Evolutionary conservation across 176 grass and related monocot species (phyloP).

Genomic region (Ensete glaucum): DNA sequence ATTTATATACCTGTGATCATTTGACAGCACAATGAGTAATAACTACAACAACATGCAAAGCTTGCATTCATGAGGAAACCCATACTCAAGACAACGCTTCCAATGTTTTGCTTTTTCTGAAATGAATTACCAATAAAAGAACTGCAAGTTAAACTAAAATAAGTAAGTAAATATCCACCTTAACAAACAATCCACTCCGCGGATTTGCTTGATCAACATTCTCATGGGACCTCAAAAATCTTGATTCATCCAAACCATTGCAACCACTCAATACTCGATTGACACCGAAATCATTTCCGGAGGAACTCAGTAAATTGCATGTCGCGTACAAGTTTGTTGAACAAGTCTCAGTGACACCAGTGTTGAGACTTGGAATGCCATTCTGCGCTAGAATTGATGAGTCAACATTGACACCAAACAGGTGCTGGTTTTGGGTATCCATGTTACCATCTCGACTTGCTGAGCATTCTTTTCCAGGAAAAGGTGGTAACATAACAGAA

Average conservation of each 20-base stretch:
- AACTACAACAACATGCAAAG: no score
- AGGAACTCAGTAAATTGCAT: conserved; percentile 78
- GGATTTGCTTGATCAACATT: conserved; percentile 56
- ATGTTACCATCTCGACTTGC: conserved; percentile 50
- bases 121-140: neutral
- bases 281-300: conserved; percentile 59
- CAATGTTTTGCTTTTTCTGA: neutral
- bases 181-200: conserved; percentile 60
- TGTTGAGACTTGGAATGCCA: conserved; percentile 46
- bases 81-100: neutral
- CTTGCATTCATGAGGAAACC: neutral
- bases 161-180: conserved; percentile 29
- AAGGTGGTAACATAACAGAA: conserved; percentile 37
- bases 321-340: conserved; percentile 53
- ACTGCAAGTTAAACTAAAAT: neutral
- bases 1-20: conserved; percentile 83
- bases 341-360: conserved; percentile 38
- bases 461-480: conserved; percentile 67
- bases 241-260: conserved; percentile 62
- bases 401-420: conserved; percentile 62
- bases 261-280: conserved; percentile 51
- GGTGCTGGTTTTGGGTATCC: conserved; percentile 56
- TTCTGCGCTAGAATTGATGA: conserved; percentile 60
- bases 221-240: conserved; percentile 50
- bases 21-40: no score